Evolutionary conservation across 139 green algal species (phyloP), one percentile per base, ranked within the genome.

Genomic region (Tetraselmis chui): DNA sequence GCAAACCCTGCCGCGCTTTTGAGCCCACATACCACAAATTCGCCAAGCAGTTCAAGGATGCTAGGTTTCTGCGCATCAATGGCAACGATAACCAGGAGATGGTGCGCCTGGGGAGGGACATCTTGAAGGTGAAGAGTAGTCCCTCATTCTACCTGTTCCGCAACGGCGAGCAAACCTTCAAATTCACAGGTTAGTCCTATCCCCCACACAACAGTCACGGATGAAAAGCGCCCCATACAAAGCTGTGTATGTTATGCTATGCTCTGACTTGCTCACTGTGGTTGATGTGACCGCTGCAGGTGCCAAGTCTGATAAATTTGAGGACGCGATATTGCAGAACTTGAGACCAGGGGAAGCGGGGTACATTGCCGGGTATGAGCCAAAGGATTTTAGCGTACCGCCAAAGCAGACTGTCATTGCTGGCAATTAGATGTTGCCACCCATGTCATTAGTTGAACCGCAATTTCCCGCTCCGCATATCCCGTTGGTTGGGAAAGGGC

Each of bases 1-100:
- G 85, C 85, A 78, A 75, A 75, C 85, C 85, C 31, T 89, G 85
- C 82, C 86, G 86, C 78, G 59, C 58, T 28, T 86, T 89, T 77
- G 28, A 32, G 0, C 76, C 80, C 26, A 75, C 83, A 2, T 89
- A 82, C 76, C 31, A 83, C 29, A 32, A 25, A 59, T 76, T 79
- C 1, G 32, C 58, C 25, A 32, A 83, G 24, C 31, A 29, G 22
- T 76, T 59, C 25, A 31, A 32, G 29, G 79, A 78, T 18, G 80
- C 78, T 27, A 59, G 84, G 23, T 88, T 83, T 80, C 25, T 88
- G 29, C 28, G 26, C 23, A 28, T 81, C 77, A 32, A 81, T 59
- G 84, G 76, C 2, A 88, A 88, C 78, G 84, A 88, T 67, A 88
- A 88, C 76, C 30, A 30, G 59, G 59, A 75, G 29, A 85, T 79